Evolutionary conservation across 2,329 filamentous ascomycete species (phyloP).

Genomic region (Arthroderma uncinatum): DNA sequence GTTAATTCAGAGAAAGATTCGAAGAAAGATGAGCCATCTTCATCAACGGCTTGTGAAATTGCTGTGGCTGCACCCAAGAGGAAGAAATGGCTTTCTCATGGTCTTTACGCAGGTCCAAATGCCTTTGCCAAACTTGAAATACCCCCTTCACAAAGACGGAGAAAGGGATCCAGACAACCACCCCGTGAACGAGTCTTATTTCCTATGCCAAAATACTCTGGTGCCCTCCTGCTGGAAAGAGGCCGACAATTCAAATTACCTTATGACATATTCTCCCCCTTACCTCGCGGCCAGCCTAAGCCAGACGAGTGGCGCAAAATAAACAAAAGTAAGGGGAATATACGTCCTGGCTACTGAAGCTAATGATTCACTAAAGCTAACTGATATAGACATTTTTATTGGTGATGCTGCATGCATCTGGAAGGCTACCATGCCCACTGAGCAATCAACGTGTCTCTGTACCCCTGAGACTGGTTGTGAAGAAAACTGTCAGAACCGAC

Average conservation of each 20-base stretch:
- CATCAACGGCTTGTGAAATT: slow-evolving; percentile 15
- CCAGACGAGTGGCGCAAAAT: slow-evolving; percentile 88
- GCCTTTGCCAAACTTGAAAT: slow-evolving; percentile 37
- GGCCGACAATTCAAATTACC: slow-evolving; percentile 80
- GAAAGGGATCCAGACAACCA: slow-evolving; percentile 23
- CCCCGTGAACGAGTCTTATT: slow-evolving; percentile 38
- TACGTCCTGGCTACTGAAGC: background rate
- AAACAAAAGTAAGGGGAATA: slow-evolving; percentile 63
- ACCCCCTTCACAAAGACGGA: slow-evolving; percentile 34
- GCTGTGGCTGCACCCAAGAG: slow-evolving; percentile 27
- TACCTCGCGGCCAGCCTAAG: slow-evolving; percentile 76
- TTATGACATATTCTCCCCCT: slow-evolving; percentile 77
- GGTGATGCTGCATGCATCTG: slow-evolving; percentile 70
- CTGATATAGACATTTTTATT: slow-evolving; percentile 67
- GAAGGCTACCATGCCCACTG: slow-evolving; percentile 65
- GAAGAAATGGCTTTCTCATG: slow-evolving; percentile 72
- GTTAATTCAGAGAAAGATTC: slow-evolving; percentile 16
- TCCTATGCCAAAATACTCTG: slow-evolving; percentile 68
- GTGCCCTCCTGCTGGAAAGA: slow-evolving; percentile 57
- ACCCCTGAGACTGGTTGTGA: slow-evolving; percentile 67
- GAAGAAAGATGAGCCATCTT: slow-evolving; percentile 11
- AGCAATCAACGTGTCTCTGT: slow-evolving; percentile 70
- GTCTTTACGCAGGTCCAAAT: slow-evolving; percentile 76
- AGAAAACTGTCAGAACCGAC: slow-evolving; percentile 83
- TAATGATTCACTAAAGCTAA: background rate